Conservation (phyloP, 106 monocot species). For the Allium fistulosum region DNA sequence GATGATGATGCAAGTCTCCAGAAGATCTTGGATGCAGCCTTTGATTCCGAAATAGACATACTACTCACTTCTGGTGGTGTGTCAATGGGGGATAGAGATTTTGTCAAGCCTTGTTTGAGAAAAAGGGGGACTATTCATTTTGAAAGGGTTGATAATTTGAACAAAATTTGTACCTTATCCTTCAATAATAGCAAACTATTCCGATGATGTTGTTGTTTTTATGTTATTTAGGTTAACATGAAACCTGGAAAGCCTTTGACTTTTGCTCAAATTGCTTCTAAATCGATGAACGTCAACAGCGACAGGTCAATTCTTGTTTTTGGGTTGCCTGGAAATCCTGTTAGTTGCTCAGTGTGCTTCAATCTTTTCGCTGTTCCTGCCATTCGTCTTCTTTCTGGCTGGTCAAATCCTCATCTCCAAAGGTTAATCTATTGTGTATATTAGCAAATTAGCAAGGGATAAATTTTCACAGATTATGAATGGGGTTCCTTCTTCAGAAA, state of each 20-base stretch:
- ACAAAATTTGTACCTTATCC: no score
- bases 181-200: no score
- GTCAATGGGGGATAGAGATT: slow-evolving; percentile 94
- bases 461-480: no score
- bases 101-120: slow-evolving; percentile 76
- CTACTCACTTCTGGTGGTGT: slow-evolving; percentile 91
- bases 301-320: slow-evolving; percentile 66
- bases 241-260: slow-evolving; percentile 96
- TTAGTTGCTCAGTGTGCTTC: slow-evolving; percentile 92
- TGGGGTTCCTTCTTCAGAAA: not conserved
- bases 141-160: slow-evolving; percentile 40
- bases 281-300: slow-evolving; percentile 16
- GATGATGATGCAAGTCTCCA: slow-evolving; percentile 64
- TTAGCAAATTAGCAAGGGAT: no score
- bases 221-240: slow-evolving; percentile 57
- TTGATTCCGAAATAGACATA: slow-evolving; percentile 59
- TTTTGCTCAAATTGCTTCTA: slow-evolving; percentile 54
- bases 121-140: slow-evolving; percentile 69
- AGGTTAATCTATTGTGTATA: slow-evolving; percentile 28
- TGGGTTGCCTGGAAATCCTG: slow-evolving; percentile 99
- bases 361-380: slow-evolving; percentile 87
- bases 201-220: not conserved
- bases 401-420: slow-evolving; percentile 62
- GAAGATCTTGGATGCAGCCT: slow-evolving; percentile 32
- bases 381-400: slow-evolving; percentile 75